A percentile compares a stretch with the other conserved stretches of the same genome.
phyloP scores from a whole-genome alignment of 1,284 basidiomycete species.

The Cystobasidium slooffiae region DNA sequence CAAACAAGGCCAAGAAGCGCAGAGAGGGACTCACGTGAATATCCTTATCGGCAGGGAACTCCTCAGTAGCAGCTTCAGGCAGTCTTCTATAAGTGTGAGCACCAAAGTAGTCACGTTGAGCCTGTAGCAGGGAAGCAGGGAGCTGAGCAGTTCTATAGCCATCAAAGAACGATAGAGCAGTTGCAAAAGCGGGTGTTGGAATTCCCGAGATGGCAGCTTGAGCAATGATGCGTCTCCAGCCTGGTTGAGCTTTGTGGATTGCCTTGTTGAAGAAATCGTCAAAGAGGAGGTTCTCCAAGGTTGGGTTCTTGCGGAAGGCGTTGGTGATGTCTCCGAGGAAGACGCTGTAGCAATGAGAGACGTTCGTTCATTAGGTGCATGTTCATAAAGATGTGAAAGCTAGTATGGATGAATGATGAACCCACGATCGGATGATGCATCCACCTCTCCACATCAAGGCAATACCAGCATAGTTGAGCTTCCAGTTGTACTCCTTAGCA shows the following conservation, averaged over 20 bases:
- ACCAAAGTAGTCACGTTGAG: slow-evolving; percentile 88
- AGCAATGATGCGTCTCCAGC: slow-evolving; percentile 96
- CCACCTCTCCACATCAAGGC: slow-evolving; percentile 99
- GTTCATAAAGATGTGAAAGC: slow-evolving; percentile 17
- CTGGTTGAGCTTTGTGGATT: slow-evolving; percentile 74
- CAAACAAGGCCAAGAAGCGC: slow-evolving; percentile 35
- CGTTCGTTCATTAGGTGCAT: not conserved
- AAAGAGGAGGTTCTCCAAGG: slow-evolving; percentile 92
- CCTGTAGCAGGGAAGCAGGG: slow-evolving; percentile 89
- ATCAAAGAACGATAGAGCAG: slow-evolving; percentile 93
- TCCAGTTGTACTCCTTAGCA: slow-evolving; percentile 88
- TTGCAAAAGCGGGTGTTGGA: slow-evolving; percentile 51
- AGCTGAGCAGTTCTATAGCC: slow-evolving; percentile 87
- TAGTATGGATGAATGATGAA: not conserved
- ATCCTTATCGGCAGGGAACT: slow-evolving; percentile 67
- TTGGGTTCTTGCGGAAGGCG: slow-evolving; percentile 83
- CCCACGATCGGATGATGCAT: slow-evolving; percentile 79
- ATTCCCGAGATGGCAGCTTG: slow-evolving; percentile 96
- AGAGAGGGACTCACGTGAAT: slow-evolving; percentile 71
- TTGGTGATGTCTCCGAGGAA: slow-evolving; percentile 92
- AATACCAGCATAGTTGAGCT: slow-evolving; percentile 93
- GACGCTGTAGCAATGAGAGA: slow-evolving; percentile 65
- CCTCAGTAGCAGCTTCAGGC: slow-evolving; percentile 12
- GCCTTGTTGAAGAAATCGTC: slow-evolving; percentile 97
- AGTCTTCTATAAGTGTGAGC: slow-evolving; percentile 89